phyloP scores from a whole-genome alignment of 352 stramenopile species.

The Phytopythium kandeliae region DNA sequence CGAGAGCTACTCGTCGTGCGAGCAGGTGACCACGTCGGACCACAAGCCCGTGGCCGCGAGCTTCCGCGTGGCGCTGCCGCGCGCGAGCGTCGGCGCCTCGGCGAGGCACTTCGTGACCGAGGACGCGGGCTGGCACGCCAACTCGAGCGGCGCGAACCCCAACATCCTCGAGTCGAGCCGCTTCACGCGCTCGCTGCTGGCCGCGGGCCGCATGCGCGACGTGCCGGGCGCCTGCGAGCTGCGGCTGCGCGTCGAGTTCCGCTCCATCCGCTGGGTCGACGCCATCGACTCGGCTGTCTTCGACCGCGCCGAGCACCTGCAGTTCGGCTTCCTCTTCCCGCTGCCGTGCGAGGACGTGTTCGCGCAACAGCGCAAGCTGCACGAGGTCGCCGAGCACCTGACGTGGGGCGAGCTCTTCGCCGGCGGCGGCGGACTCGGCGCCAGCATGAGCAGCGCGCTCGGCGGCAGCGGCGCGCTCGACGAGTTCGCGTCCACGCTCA shows the following conservation, averaged over 20 bases:
- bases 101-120: constrained; percentile 11
- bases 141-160: constrained; percentile 36
- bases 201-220: constrained; percentile 51
- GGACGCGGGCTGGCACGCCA: constrained; percentile 29
- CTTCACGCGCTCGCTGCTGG: constrained; percentile 6
- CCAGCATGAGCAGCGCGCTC: constrained; percentile 8
- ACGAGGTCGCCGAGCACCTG: constrained; percentile 68
- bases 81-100: neutral
- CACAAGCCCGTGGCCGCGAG: constrained; percentile 77
- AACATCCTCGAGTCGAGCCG: constrained; percentile 28
- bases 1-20: constrained; percentile 73
- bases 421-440: constrained; percentile 1
- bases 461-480: constrained; percentile 13
- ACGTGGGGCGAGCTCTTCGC: constrained; percentile 37
- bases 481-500: constrained; percentile 38
- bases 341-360: constrained; percentile 81
- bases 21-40: constrained; percentile 67
- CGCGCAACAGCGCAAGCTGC: constrained; percentile 68
- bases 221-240: constrained; percentile 53
- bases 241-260: constrained; percentile 58
- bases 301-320: constrained; percentile 55
- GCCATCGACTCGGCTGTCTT: constrained; percentile 51
- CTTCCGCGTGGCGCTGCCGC: constrained; percentile 41
- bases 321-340: constrained; percentile 73
- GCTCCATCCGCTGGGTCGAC: constrained; percentile 67